Base-by-base conservation (phyloP, 2,329 filamentous ascomycete genomes). In the Zopfia rhizophila region DNA sequence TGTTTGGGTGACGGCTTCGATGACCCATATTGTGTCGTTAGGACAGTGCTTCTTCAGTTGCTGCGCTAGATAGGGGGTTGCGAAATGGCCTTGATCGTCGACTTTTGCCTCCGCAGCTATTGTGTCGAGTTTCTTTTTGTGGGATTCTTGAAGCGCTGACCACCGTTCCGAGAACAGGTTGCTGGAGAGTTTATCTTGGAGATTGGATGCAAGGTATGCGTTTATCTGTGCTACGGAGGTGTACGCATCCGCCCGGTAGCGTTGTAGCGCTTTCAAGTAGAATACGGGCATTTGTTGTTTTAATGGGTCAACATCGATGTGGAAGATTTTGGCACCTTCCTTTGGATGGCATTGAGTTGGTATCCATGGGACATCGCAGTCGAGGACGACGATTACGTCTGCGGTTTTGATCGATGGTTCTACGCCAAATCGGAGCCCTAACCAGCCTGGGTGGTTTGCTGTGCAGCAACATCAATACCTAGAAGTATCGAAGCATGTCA, bases 361-460 rank as follows among this genome's bases (percentile, higher is more conserved):
- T 43, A 97, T 91, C 91, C 91, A 97, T 0, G 92, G 92, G 0
- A 96, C 91, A 64, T 97, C 92, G 54, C 91, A 95, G 70, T 97
- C 89, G 17, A 96, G 66, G 2, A 96, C 87, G 1, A 97, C 57
- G 48, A 97, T 95, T 8, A 91, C 83, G 67, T 97, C 93, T 0
- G 92, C 90, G 0, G 84, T 84, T 47, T 79, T 82, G 65, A 96
- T 89, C 29, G 80, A 78, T 2, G 89, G 84, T 38, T 96, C 88
- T 3, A 82, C 79, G 3, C 90, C 90, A 59, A 86, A 95, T 30
- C 85, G 81, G 38, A 94, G 69, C 2, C 92, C 75, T 2, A 80
- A 69, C 76, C 77, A 80, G 5, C 69, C 77, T 3, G 74, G 83
- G 58, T 91, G 88, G 41, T 70, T 69, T 13, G 66, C 70, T 29